Base-by-base conservation (phyloP, 2,329 filamentous ascomycete genomes). In the Colletotrichum graminicola region DNA sequence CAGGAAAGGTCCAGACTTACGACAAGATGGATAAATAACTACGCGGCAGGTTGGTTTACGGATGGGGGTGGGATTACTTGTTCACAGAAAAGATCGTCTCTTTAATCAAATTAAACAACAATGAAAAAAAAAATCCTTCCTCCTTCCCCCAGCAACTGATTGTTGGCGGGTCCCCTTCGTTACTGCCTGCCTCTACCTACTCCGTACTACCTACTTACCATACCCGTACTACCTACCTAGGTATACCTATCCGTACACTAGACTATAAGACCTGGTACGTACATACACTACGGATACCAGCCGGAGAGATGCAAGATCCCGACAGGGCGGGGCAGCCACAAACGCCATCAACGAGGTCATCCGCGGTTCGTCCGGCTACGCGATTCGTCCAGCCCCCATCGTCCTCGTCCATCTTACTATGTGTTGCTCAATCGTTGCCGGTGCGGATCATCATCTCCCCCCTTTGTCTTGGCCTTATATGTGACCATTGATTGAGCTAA, bases 401-500 rank as follows among this genome's bases (percentile, higher is more conserved):
- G 23, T 14, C 4, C 43, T 3, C 18, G 52, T 16, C 41, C 43
- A 10, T 45, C 41, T 2, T 43, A 43, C 41, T 43, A 14, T 41
- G n/a, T 45, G 43, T 69, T 52, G 54, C 23, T 66, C 52, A 66
- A 62, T 29, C 43, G 18, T 43, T 36, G 18, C n/a, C 26, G 43
- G 64, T 71, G 57, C 36, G 62, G 61, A 70, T 66, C 39, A 16
- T 16, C 26, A 11, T 11, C 29, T 2, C 47, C 49, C 56, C 43
- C 62, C 63, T 51, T 49, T 21, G 49, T 23, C 43, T 45, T 43
- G 41, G 34, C 45, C 39, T 63, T 49, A 32, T 60, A 66, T 63
- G 60, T 71, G 65, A 59, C 34, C 57, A 68, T 59, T 68, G 59
- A 36, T 11, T 11, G 34, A 36, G 34, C 34, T 11, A 36, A 41